phyloP scores from a whole-genome alignment of 2,329 filamentous ascomycete genomes.

The Plenodomus tracheiphilus region DNA sequence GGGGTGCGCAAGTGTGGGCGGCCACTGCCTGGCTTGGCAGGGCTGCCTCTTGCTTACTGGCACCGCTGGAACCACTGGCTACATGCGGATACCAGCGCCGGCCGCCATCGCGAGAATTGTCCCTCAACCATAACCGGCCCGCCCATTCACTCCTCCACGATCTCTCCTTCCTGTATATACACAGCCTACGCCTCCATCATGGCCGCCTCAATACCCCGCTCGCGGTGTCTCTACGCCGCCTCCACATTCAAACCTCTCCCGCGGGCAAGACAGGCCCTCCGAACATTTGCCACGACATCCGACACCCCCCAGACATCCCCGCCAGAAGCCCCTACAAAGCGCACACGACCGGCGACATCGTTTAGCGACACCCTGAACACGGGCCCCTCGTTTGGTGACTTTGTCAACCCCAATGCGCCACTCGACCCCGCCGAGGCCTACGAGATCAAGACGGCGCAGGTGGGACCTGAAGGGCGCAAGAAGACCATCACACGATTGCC shows the following conservation, averaged over 20 bases:
- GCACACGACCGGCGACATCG: constrained; percentile 51
- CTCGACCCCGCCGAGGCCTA: constrained; percentile 57
- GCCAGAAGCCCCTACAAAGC: constrained; percentile 28
- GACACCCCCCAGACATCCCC: constrained; percentile 27
- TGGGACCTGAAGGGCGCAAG: constrained; percentile 64
- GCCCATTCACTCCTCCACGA: constrained; percentile 4
- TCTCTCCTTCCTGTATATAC: background rate
- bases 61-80: constrained; percentile 25
- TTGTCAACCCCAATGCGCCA: constrained; percentile 54
- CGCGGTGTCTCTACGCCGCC: constrained; percentile 34
- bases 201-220: constrained; percentile 38
- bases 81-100: constrained; percentile 28
- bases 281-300: constrained; percentile 41
- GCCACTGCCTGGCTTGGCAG: constrained; percentile 12
- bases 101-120: background rate
- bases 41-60: background rate
- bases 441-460: constrained; percentile 63
- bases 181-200: constrained; percentile 15
- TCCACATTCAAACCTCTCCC: constrained; percentile 22
- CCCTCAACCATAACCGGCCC: constrained; percentile 6
- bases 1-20: constrained; percentile 41
- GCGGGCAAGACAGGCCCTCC: constrained; percentile 18
- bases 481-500: constrained; percentile 76
- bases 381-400: constrained; percentile 67
- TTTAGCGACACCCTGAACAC: constrained; percentile 67